Evolutionary conservation across 345 rosid genomes (phyloP), one percentile per base, ranked within the genome.

Genomic region (Dipteronia sinensis): DNA sequence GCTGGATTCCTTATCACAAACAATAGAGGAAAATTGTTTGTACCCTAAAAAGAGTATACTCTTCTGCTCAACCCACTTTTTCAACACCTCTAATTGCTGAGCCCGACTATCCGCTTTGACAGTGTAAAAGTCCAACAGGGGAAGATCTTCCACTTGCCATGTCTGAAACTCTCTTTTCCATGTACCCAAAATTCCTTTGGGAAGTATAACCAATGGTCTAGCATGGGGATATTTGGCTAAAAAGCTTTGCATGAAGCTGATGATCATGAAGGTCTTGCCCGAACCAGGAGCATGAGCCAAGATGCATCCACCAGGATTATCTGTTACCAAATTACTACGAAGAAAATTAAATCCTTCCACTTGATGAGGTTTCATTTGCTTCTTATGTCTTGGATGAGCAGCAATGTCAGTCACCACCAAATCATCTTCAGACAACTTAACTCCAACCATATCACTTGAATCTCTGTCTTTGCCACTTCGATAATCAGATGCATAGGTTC

Each of bases 281-380:
- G 99, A 95, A 51, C 99, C 99, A 11, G 98, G 99, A 12, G 98
- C 97, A 87, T 95, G 97, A 56, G 99, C 99, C 85, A 95, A 67
- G 76, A 95, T 92, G 83, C 98, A 94, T 49, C 98, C 99, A 34
- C 97, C 93, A 7, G 99, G 98, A 53, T 87, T 83, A 56, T 95
- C 94, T 3, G 86, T 61, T 56, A 86, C 92, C 68, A 95, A 82
- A 72, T 95, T 95, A 76, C 87, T 88, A 66, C 92, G 81, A 19
- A 95, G 89, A 81, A 95, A 94, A 25, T 82, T 87, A 74, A 95
- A 95, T 20, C 99, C 98, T 77, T 95, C 95, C 31, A 86, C 65
- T 68, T 95, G 99, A 84, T 95, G 99, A 77, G 97, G 92, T 79
- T 89, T 92, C 98, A 94, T 92, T 68, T 86, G 89, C 79, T 87